Evolutionary conservation across 768 basidiomycete genomes (phyloP), one percentile per base, ranked within the genome.

Genomic region (Gloeopeniophorella convolvens): DNA sequence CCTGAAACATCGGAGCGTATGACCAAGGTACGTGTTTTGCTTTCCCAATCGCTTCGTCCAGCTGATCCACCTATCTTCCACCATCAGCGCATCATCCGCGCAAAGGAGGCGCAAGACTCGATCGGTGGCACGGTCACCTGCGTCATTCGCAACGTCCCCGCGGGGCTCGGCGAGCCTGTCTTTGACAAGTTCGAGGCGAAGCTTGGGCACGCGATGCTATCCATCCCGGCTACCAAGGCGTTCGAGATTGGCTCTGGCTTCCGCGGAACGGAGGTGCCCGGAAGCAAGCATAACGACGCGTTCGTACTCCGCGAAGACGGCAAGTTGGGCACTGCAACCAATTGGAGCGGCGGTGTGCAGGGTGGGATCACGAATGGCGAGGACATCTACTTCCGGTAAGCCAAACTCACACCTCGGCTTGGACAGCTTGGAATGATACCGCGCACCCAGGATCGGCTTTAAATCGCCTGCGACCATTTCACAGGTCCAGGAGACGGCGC

Each of bases 211-310:
- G 96, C 96, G 7, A 98, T 99, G 95, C 79, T 99, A 45, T 96
- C 93, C 47, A 96, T 99, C 63, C 96, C 96, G 23, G 95, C 96
- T 15, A 98, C 96, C 47, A 99, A 99, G 64, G 92, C 83, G 5
- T 98, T 99, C 67, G 96, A 99, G 70, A 83, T 98, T 57, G 96
- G 96, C 33, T 95, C 91, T 26, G 96, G 96, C 21, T 96, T 99
- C 77, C 77, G 80, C 57, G 96, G 96, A 6, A 91, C 93, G 5
- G 86, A 94, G 68, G 83, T 97, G 37, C 87, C 90, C 5, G 96
- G 96, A 31, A 87, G 83, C 68, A 78, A 77, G 62, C 96, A 99
- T 71, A 99, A 99, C 67, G 96, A 99, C 66, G 66, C 80, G 18
- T 99, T 95, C 66, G 71, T 88, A 18, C 60, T 66, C 48, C 78